A percentile compares a stretch with the other conserved stretches of the same genome.
Conservation (phyloP, 306 rosid genomes). For the Vigna reflexopilosa region DNA sequence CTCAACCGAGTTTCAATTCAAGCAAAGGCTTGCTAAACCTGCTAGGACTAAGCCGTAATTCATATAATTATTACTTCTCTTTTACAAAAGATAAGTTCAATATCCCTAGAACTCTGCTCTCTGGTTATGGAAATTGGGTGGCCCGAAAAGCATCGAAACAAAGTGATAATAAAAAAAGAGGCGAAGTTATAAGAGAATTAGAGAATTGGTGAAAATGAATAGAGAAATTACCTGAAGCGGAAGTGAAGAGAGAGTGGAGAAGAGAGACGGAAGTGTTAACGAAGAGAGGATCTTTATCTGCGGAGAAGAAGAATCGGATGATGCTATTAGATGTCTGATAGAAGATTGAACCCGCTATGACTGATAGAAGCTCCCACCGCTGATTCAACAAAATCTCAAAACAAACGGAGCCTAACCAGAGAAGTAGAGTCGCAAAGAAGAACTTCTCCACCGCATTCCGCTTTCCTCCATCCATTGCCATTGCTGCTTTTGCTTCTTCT, state of each 20-base stretch:
- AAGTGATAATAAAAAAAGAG: too few relatives aligned
- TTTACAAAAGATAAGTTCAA: too few relatives aligned
- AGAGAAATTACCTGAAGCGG: conserved; percentile 68
- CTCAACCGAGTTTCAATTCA: not conserved
- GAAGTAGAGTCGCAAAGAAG: conserved; percentile 66
- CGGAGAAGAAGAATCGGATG: conserved; percentile 55
- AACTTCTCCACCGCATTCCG: conserved; percentile 53
- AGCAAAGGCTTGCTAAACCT: conserved; percentile 7
- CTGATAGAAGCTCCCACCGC: conserved; percentile 56
- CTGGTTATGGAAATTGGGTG: too few relatives aligned
- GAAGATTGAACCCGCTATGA: conserved; percentile 68
- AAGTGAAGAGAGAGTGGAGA: conserved; percentile 75
- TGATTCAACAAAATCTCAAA: conserved; percentile 60
- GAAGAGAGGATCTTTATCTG: conserved; percentile 60
- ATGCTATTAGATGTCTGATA: conserved; percentile 67
- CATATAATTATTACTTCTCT: not conserved
- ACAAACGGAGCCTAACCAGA: conserved; percentile 65
- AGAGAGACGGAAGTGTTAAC: conserved; percentile 93
- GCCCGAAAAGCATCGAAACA: too few relatives aligned
- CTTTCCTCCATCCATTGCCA: conserved; percentile 41
- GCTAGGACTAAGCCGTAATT: not conserved
- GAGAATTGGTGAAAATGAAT: not conserved
- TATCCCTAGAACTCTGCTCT: not conserved
- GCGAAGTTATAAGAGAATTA: too few relatives aligned
- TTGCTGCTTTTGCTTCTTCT: conserved; percentile 1